Evolutionary conservation across 768 basidiomycete genomes (phyloP), one percentile per base, ranked within the genome.

Genomic region (Russula olivacea): DNA sequence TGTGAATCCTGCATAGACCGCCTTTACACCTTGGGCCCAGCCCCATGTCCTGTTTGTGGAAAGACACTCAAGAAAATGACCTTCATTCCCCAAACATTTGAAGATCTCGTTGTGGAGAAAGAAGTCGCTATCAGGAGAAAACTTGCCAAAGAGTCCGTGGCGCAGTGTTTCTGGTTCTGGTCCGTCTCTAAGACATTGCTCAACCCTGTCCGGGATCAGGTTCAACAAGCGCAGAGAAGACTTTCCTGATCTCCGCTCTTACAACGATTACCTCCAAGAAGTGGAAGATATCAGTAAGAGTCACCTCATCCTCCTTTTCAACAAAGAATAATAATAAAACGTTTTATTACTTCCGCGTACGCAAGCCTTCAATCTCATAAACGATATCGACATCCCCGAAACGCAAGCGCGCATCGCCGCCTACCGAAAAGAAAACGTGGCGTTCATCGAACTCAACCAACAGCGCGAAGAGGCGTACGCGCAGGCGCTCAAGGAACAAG

Each of bases 1-100:
- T 98, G 97, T 77, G 96, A 98, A 78, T 93, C 92, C 1, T 99
- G 97, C 74, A 97, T 99, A 70, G 97, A 98, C 74, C 85, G 95
- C 9, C 74, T 98, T 45, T 99, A 96, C 75, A 96, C 94, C 1
- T 83, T 98, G 4, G 95, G 96, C 2, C 95, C 97, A 2, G 94
- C 93, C 2, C 93, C 93, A 3, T 98, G 97, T 79, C 97, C 97
- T 19, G 86, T 93, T 61, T 99, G 97, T 74, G 84, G 82, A 58
- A 91, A 87, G 70, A 83, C 89, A 19, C 80, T 98, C 55, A 78
- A 97, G 21, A 98, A 98, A 72, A 81, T 93, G 28, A 91, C 92
- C n/a, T 99, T 98, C 71, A 89, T 86, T 17, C 92, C 93, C 0
- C 94, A 96, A 72, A 95, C 93, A 5, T 97, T 96, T 63, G 92